phyloP scores from a whole-genome alignment of 345 rosid species.

The Erucastrum elatum region DNA sequence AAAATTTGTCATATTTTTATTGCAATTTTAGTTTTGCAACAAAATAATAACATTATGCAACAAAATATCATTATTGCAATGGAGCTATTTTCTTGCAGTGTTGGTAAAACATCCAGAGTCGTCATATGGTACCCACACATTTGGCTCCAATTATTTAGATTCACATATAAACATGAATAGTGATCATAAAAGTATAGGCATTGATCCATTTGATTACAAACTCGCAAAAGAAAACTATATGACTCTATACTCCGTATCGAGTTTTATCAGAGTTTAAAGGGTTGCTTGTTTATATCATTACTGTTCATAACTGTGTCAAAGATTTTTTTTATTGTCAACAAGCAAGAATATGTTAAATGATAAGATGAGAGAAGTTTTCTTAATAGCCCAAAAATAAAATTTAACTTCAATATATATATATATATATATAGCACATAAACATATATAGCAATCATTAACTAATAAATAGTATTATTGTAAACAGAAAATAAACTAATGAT shows the following conservation, averaged over 20 bases:
- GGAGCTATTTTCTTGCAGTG: neutral
- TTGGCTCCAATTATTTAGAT: slow-evolving; percentile 33
- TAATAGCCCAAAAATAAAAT: no score
- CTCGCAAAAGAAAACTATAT: neutral
- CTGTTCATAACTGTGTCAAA: no score
- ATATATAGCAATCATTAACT: no score
- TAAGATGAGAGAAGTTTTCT: no score
- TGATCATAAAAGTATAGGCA: neutral
- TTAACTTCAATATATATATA: no score
- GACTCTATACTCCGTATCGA: neutral
- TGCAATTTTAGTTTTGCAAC: neutral
- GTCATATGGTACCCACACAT: slow-evolving; percentile 24
- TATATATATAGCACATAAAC: no score
- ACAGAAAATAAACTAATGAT: no score
- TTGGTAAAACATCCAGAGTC: slow-evolving; percentile 19
- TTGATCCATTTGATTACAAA: neutral
- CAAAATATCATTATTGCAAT: neutral
- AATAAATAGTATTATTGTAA: no score
- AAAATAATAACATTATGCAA: neutral
- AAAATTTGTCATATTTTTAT: neutral
- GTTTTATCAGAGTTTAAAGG: neutral
- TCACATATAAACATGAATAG: slow-evolving; percentile 9
- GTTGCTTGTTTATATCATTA: neutral
- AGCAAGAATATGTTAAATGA: no score
- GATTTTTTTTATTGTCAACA: no score